Evolutionary conservation across 140 eudicot species (phyloP).

Genomic region (Cichorium intybus): DNA sequence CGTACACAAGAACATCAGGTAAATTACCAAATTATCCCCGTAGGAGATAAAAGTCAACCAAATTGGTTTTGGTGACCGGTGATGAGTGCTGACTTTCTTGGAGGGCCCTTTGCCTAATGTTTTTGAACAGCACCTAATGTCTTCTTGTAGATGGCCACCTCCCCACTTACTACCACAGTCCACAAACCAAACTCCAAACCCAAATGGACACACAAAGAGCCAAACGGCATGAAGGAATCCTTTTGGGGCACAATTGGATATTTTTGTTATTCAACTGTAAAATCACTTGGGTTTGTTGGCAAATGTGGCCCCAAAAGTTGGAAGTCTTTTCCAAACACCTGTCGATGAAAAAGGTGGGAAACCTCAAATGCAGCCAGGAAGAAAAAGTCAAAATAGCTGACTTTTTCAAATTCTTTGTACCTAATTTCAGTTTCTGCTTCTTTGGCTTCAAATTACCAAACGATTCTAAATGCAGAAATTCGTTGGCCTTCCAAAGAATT

Average conservation of each 20-base stretch:
- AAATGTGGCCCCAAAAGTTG: conserved; percentile 18
- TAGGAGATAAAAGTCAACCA: conserved; percentile 1
- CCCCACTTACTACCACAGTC: conserved; percentile 14
- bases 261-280: conserved; percentile 7
- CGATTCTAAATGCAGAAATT: conserved; percentile 2
- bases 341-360: conserved; percentile 11
- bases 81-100: conserved; percentile 23
- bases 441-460: conserved; percentile 36
- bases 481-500: conserved; percentile 30
- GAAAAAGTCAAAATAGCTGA: conserved; percentile 29
- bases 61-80: conserved; percentile 27
- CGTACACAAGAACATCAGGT: conserved; percentile 10
- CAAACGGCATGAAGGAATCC: conserved; percentile 4
- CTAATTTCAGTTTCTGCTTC: conserved; percentile 28
- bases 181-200: conserved; percentile 22
- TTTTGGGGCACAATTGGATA: conserved; percentile 7
- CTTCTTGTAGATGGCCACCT: conserved; percentile 22
- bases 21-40: conserved; percentile 13
- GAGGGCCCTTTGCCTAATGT: conserved; percentile 23
- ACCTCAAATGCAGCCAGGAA: conserved; percentile 12
- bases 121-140: too few species aligned
- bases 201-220: conserved; percentile 20
- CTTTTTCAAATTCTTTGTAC: conserved; percentile 14
- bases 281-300: conserved; percentile 3
- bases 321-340: conserved; percentile 1